A percentile compares a stretch with the other conserved stretches of the same genome.
These are phyloP conservation scores for Neonectria magnoliae DNA, from an alignment of 2,329 filamentous ascomycete genomes.

Conservation along the genomic window DNA sequence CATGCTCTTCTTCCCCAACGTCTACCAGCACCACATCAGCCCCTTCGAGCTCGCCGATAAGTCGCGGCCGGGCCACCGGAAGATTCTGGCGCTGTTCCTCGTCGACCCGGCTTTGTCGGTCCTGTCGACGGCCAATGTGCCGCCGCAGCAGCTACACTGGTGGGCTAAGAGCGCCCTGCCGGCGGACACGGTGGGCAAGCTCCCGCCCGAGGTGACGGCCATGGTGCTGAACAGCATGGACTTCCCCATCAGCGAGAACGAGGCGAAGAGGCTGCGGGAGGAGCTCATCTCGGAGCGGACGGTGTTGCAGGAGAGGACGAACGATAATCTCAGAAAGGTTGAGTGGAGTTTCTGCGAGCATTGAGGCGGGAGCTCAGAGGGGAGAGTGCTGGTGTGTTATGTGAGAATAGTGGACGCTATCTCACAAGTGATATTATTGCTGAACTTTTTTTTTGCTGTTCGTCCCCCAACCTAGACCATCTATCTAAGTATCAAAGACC, in stretches of 20 bases:
- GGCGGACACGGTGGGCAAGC: neutral
- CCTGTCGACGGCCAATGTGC: conserved; percentile 56
- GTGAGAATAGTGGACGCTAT: no score
- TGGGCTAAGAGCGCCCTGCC: conserved; percentile 35
- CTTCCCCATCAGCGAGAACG: conserved; percentile 32
- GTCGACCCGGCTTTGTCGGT: conserved; percentile 64
- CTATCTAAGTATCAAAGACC: no score
- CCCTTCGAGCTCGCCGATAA: conserved; percentile 63
- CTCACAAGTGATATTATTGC: no score
- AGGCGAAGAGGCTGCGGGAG: conserved; percentile 37
- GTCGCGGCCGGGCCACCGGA: conserved; percentile 64
- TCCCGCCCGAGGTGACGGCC: conserved; percentile 37
- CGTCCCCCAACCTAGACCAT: no score
- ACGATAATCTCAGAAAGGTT: neutral
- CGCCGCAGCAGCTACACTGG: conserved; percentile 55
- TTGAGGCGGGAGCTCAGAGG: conserved; percentile 4
- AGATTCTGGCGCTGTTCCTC: conserved; percentile 69
- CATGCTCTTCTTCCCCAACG: conserved; percentile 66
- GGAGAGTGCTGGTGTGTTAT: no score
- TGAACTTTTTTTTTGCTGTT: no score
- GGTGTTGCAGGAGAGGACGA: conserved; percentile 10
- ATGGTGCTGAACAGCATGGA: conserved; percentile 37
- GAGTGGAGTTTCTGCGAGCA: conserved; percentile 43
- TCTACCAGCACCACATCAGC: conserved; percentile 61
- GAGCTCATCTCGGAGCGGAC: conserved; percentile 45